A percentile compares a stretch with the other conserved stretches of the same genome.
phyloP scores from a whole-genome alignment of 2,329 filamentous ascomycete genomes.

The Corinectria fuckeliana region DNA sequence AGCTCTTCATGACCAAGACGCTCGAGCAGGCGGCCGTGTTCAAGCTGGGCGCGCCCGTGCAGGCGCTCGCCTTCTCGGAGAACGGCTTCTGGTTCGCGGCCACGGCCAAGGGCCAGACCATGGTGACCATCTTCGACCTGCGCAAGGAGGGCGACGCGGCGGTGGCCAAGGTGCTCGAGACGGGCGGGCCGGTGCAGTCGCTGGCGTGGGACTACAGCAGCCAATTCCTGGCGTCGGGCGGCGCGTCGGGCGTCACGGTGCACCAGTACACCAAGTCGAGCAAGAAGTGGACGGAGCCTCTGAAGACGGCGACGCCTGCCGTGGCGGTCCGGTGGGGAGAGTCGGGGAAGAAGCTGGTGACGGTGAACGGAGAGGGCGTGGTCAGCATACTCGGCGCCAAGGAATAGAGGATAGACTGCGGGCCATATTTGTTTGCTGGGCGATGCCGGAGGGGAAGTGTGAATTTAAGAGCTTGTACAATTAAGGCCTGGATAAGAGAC shows the following conservation, averaged over 20 bases:
- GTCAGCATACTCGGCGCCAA: constrained; percentile 72
- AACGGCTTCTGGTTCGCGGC: constrained; percentile 97
- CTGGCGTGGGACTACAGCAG: constrained; percentile 94
- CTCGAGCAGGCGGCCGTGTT: constrained; percentile 81
- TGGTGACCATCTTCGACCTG: constrained; percentile 88
- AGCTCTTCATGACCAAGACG: constrained; percentile 86
- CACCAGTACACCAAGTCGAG: constrained; percentile 87
- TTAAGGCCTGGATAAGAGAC: constrained; percentile 17
- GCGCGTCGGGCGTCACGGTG: constrained; percentile 80
- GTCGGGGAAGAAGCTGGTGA: constrained; percentile 75
- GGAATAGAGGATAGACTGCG: constrained; percentile 44
- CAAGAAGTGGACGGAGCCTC: constrained; percentile 88
- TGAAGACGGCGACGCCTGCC: constrained; percentile 77
- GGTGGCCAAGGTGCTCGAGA: constrained; percentile 83
- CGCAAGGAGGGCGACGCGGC: constrained; percentile 87
- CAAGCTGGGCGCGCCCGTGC: constrained; percentile 70
- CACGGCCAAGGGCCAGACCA: constrained; percentile 76
- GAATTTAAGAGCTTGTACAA: constrained; percentile 20
- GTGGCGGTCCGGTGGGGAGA: constrained; percentile 80
- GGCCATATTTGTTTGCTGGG: background rate
- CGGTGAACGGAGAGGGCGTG: constrained; percentile 76
- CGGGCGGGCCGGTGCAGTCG: constrained; percentile 76
- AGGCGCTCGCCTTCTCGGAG: constrained; percentile 86
- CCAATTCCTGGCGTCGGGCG: constrained; percentile 86
- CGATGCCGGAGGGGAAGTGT: background rate